Evolutionary conservation across 2,329 filamentous ascomycete species (phyloP), one percentile per base, ranked within the genome.

Genomic region (Neocucurbitaria cava): DNA sequence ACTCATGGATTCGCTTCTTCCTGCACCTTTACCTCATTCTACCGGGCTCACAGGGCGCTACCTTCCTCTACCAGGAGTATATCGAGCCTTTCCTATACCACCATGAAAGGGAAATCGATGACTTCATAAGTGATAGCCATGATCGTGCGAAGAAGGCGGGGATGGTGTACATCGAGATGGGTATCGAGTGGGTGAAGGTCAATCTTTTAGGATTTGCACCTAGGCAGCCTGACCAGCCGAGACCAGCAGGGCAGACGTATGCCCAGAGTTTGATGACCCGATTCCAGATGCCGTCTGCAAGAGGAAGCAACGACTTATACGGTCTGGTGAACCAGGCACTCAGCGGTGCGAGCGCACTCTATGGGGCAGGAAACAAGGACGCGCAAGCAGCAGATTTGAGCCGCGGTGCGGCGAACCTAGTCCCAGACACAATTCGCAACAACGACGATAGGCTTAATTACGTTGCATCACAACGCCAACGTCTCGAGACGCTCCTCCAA

Each of bases 31-130:
- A 97, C 80, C 90, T 99, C 58, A 92, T 98, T 70, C 87, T 96
- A n/a, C 95, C 94, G 0, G 94, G 96, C 76, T 95, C 92, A n/a
- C 94, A 97, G 74, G 95, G 95, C 74, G 92, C 93, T 52, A 89
- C 90, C 57, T 79, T 89, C 68, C 82, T 98, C 61, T 99, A 98
- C 81, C 87, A 92, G 70, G 84, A 87, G 58, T 87, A 95, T 75
- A 82, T 98, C 56, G 89, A 96, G 76, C 94, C 94, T 0, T 96
- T 94, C 80, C 87, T 99, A 45, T 83, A 87, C 68, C 85, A 92
- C 57, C 94, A 99, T 76, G 95, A 98, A 77, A 77, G 83, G 39
- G 87, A 91, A 62, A 98, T 99, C 76, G 95, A 99, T 71, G 87
- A 91, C 58, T 89, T 96, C 71, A 97, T 98, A 75, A 88, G 88